Evolutionary conservation across 2,329 filamentous ascomycete genomes (phyloP).

Genomic region (Claviceps monticola): DNA sequence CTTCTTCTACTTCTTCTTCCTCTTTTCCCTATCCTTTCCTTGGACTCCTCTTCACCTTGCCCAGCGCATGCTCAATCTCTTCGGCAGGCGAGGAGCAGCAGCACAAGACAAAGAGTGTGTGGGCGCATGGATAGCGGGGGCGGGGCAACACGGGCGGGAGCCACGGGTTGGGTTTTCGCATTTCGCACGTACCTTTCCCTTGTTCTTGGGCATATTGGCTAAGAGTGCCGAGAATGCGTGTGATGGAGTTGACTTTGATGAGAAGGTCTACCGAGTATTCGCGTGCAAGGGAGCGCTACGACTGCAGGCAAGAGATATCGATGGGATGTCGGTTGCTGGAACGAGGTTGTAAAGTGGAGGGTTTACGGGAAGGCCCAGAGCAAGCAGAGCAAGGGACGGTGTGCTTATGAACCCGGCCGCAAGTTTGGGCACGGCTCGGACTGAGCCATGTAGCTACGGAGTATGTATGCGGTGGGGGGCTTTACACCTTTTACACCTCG

Average conservation of each 20-base stretch:
- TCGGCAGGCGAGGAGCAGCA: background rate
- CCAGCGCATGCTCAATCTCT: background rate
- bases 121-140: constrained; percentile 12
- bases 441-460: background rate
- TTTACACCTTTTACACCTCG: no score
- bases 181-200: constrained; percentile 72
- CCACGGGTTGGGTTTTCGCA: background rate
- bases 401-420: background rate
- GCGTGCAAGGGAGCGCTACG: background rate
- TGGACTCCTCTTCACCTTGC: background rate
- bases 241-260: background rate
- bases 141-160: constrained; percentile 11
- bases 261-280: background rate
- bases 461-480: background rate
- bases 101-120: background rate
- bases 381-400: background rate
- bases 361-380: background rate
- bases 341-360: constrained; percentile 3
- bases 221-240: background rate
- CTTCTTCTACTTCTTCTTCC: background rate
- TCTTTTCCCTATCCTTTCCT: background rate
- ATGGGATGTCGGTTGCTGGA: background rate
- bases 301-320: background rate
- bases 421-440: background rate
- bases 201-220: constrained; percentile 86